These are phyloP conservation scores for Boehmeria nivea DNA, from an alignment of 306 rosid species.

Conservation along the genomic window DNA sequence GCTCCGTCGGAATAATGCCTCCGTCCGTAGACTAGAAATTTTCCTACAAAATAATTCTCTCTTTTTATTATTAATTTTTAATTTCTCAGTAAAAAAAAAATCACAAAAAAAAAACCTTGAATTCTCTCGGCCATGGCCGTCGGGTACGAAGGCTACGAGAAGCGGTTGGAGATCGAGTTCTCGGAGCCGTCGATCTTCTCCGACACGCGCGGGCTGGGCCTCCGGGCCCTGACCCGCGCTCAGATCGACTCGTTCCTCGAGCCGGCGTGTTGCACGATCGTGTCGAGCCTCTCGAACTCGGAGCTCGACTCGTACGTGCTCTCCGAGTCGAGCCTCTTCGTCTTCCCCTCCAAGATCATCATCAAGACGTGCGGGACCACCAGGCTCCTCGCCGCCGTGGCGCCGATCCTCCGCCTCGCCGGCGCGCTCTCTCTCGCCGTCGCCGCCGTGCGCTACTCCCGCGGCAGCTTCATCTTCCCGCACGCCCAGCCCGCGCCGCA, in stretches of 20 bases:
- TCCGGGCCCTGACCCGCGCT: constrained; percentile 40
- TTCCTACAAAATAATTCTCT: neutral
- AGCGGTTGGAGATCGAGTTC: constrained; percentile 49
- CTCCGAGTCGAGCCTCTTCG: constrained; percentile 61
- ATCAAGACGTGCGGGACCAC: constrained; percentile 67
- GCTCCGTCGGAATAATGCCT: constrained; percentile 2
- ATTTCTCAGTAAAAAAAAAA: neutral
- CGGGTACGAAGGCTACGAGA: constrained; percentile 65
- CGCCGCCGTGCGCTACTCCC: constrained; percentile 40
- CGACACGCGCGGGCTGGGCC: constrained; percentile 40
- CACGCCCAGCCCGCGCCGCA: constrained; percentile 52
- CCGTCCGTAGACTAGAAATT: constrained; percentile 17
- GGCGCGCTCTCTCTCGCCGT: constrained; percentile 33
- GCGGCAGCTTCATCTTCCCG: constrained; percentile 56
- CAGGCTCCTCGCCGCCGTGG: constrained; percentile 40
- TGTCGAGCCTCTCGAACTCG: constrained; percentile 34
- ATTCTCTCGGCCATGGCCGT: constrained; percentile 10
- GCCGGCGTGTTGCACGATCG: constrained; percentile 56
- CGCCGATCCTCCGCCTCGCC: constrained; percentile 36
- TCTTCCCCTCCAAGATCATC: constrained; percentile 37
- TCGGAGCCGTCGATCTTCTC: constrained; percentile 25
- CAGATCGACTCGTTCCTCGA: constrained; percentile 46
- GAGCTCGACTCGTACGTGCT: constrained; percentile 61
- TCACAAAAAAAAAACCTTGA: neutral
- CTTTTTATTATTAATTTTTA: too few species aligned